Evolutionary conservation across 345 rosid species (phyloP).

Genomic region (Salix purpurea): DNA sequence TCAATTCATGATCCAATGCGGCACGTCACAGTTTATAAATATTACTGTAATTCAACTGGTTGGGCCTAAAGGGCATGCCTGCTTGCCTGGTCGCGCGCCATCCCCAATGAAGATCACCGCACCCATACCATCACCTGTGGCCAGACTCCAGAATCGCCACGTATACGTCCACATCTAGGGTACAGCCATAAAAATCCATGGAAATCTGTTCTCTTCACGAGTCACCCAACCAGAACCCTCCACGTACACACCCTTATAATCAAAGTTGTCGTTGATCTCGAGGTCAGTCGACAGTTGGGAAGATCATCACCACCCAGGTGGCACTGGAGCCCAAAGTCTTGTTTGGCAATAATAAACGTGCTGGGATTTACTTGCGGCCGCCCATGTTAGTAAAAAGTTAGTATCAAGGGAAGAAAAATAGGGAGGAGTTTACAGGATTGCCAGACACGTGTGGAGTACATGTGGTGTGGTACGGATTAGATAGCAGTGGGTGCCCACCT

Average conservation of each 20-base stretch:
- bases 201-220: background rate
- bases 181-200: background rate
- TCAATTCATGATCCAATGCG: background rate
- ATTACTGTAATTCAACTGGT: background rate
- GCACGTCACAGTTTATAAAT: background rate
- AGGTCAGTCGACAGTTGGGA: background rate
- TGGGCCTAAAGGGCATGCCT: background rate
- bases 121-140: too few relatives aligned
- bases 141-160: background rate
- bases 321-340: background rate
- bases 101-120: background rate
- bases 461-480: too few relatives aligned
- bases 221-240: background rate
- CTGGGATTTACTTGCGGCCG: conserved; percentile 21
- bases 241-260: background rate
- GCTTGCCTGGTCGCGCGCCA: background rate
- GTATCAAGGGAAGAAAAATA: too few relatives aligned
- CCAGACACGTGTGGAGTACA: too few relatives aligned
- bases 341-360: conserved; percentile 11
- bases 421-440: too few relatives aligned
- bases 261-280: background rate
- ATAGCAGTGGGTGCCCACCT: background rate
- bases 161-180: conserved; percentile 2
- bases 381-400: background rate
- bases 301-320: background rate